Evolutionary conservation across 352 stramenopile genomes (phyloP).

Genomic region (Phytopythium boreale): DNA sequence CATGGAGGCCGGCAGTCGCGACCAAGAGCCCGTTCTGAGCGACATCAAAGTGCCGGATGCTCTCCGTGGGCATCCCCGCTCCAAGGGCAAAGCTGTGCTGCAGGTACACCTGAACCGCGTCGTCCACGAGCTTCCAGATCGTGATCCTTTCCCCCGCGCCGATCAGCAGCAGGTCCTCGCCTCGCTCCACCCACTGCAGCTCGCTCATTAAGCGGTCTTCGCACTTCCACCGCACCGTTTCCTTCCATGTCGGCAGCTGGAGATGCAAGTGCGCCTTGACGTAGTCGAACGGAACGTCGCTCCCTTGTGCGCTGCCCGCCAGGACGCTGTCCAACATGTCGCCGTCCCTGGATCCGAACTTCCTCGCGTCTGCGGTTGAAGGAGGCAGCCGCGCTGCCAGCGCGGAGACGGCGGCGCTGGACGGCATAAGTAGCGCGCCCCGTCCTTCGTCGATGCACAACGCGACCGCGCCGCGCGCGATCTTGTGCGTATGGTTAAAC

Average conservation of each 20-base stretch:
- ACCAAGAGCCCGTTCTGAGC: constrained; percentile 54
- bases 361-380: not conserved
- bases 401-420: constrained; percentile 19
- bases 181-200: constrained; percentile 73
- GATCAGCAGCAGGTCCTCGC: constrained; percentile 67
- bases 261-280: constrained; percentile 70
- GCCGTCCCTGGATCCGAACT: not conserved
- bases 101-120: constrained; percentile 74
- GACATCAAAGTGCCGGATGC: constrained; percentile 60
- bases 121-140: constrained; percentile 82
- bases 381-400: not conserved
- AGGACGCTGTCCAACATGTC: not conserved
- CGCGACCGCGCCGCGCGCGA: constrained; percentile 50
- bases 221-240: constrained; percentile 68
- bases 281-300: constrained; percentile 37
- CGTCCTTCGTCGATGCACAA: constrained; percentile 60
- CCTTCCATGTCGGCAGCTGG: constrained; percentile 58
- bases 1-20: constrained; percentile 50
- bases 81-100: constrained; percentile 61
- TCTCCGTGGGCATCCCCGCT: constrained; percentile 13
- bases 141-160: constrained; percentile 68
- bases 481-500: constrained; percentile 52
- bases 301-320: not conserved
- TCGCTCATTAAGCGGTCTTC: constrained; percentile 59
- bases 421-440: constrained; percentile 60